phyloP scores from a whole-genome alignment of 2,329 filamentous ascomycete species.

The Trichoderma brevicompactum region DNA sequence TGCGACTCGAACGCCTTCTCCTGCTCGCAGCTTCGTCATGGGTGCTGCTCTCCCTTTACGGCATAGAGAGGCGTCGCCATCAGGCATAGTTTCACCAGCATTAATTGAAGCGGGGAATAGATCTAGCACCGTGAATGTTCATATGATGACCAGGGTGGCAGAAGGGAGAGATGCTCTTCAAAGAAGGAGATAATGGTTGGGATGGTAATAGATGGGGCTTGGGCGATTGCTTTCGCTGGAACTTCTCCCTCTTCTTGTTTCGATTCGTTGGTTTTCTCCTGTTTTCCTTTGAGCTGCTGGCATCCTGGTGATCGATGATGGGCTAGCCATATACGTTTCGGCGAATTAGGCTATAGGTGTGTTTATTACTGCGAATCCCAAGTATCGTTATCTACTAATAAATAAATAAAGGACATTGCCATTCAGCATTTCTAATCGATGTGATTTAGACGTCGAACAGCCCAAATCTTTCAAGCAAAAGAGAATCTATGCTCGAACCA shows the following conservation, averaged over 20 bases:
- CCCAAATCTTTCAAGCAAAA: no score
- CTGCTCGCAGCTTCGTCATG: background rate
- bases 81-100: background rate
- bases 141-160: background rate
- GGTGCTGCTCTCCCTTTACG: background rate
- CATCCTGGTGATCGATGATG: background rate
- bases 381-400: no score
- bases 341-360: no score
- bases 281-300: background rate
- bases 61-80: background rate
- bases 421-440: no score
- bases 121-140: background rate
- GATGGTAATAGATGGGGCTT: background rate
- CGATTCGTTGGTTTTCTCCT: background rate
- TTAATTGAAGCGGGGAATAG: conserved; percentile 1
- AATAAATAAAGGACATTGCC: no score
- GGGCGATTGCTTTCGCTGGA: no score
- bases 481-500: no score
- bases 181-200: background rate
- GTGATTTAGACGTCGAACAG: no score
- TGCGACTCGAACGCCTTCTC: conserved; percentile 4
- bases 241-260: background rate
- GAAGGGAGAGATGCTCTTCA: background rate
- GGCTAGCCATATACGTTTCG: background rate
- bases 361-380: no score